phyloP scores from a whole-genome alignment of 768 basidiomycete genomes.

The Rhizopogon rudus region DNA sequence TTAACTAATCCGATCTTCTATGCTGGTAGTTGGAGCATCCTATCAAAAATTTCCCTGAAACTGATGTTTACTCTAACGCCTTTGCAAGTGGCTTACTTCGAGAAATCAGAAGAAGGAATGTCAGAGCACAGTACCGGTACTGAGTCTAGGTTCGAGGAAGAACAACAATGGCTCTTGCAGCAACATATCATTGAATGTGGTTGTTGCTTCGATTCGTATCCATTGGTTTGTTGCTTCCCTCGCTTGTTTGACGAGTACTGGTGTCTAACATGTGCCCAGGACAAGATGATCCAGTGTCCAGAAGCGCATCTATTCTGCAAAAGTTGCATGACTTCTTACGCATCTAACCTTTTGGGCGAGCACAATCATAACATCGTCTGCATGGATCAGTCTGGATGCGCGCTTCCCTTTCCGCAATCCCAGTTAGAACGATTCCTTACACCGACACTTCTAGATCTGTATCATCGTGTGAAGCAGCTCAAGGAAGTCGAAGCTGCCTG shows the following conservation, averaged over 20 bases:
- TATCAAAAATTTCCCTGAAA: slow-evolving; percentile 18
- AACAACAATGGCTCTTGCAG: slow-evolving; percentile 39
- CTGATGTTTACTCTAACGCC: slow-evolving; percentile 9
- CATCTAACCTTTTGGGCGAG: slow-evolving; percentile 52
- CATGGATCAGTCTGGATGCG: slow-evolving; percentile 70
- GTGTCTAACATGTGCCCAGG: slow-evolving; percentile 32
- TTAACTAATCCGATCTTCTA: too few species aligned
- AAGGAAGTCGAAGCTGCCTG: slow-evolving; percentile 69
- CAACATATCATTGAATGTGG: slow-evolving; percentile 56
- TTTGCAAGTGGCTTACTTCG: too few species aligned
- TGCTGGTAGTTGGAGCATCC: too few species aligned
- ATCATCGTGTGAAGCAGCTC: slow-evolving; percentile 61
- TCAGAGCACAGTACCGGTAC: too few species aligned
- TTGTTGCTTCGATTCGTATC: slow-evolving; percentile 67
- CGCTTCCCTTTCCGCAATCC: slow-evolving; percentile 50
- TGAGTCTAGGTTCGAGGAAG: too few species aligned
- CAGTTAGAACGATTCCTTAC: slow-evolving; percentile 61
- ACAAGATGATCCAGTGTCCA: slow-evolving; percentile 76
- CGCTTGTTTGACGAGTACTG: neutral
- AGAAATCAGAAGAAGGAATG: slow-evolving; percentile 16
- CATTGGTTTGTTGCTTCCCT: slow-evolving; percentile 40
- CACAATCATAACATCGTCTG: slow-evolving; percentile 55
- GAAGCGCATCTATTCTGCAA: slow-evolving; percentile 80
- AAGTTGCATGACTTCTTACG: slow-evolving; percentile 58
- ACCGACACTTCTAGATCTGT: slow-evolving; percentile 54